Evolutionary conservation across 169 alveolate species (phyloP), one percentile per base, ranked within the genome.

Genomic region (Cryptosporidium meleagridis): DNA sequence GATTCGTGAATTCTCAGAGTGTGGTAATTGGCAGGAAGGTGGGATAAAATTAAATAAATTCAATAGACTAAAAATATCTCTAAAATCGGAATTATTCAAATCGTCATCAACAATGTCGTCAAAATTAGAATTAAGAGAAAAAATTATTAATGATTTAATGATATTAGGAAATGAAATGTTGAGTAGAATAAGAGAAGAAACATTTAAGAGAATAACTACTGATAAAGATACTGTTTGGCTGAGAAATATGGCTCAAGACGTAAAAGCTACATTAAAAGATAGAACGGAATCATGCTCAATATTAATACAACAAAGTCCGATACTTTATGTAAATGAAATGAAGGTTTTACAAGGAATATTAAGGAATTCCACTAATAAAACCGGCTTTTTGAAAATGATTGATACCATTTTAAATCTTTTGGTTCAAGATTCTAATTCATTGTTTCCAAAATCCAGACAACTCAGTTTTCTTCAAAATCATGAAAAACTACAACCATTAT

Each of bases 221-320:
- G 75, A 80, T 35, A 80, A 80, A 37, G 89, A 80, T 35, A 59
- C 59, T 1, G 61, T 31, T n/a, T 80, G 89, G 89, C 18, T 80
- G 23, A 62, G 89, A 41, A 65, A 59, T 4, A 41, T 59, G 80
- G 62, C 89, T 16, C 41, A 45, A 14, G 75, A 65, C 1, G 23
- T 4, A 5, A 80, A 80, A 41, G 65, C 80, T 61, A 80, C 89
- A 14, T 48, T 80, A 44, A 80, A 80, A n/a, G 89, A 80, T 48
- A 80, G 45, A 29, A 70, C 70, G 3, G 89, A 80, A 44, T 80
- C 89, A 37, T 80, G 80, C 7, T 62, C 69, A 6, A 65, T 65
- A 41, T 48, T 80, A 80, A 80, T 80, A 35, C 89, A 80, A 29
- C 61, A 59, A 31, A 80, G 29, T 65, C 80, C 75, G 2, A 44